phyloP scores from a whole-genome alignment of 106 monocot species.

The Xerophyta viscosa region DNA sequence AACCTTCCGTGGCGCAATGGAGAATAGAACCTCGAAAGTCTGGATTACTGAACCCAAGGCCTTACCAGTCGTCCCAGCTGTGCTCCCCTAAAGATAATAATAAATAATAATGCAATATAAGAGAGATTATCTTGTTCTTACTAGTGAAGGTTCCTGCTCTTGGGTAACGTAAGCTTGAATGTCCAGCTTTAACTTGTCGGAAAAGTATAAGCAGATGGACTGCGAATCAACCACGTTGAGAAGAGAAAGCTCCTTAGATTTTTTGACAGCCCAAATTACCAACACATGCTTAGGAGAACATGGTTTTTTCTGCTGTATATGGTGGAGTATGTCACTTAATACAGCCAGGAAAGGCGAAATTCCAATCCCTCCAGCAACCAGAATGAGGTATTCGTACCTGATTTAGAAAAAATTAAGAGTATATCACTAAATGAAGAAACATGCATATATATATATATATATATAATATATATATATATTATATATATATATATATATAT shows the following conservation, averaged over 20 bases:
- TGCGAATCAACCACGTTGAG: conserved; percentile 47
- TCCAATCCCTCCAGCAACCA: conserved; percentile 96
- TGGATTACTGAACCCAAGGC: no score
- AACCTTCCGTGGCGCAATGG: no score
- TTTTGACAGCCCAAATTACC: conserved; percentile 90
- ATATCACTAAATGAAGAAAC: not conserved
- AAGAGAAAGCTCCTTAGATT: conserved; percentile 78
- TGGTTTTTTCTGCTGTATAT: conserved; percentile 30
- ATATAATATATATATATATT: no score
- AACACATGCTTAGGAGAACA: conserved; percentile 72
- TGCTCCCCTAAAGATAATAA: not conserved
- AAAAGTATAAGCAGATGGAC: conserved; percentile 33
- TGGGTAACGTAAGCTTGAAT: conserved; percentile 86
- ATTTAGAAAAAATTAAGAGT: conserved; percentile 7
- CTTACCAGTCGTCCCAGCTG: no score
- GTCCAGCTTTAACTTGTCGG: conserved; percentile 44
- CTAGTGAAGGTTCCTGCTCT: conserved; percentile 69
- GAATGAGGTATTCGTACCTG: conserved; percentile 90
- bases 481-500: no score
- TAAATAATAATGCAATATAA: not conserved
- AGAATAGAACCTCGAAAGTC: no score
- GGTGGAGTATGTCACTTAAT: conserved; percentile 74
- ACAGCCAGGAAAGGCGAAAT: conserved; percentile 91
- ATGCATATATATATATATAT: no score
- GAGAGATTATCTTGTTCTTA: conserved; percentile 5